Base-by-base conservation (phyloP, 768 basidiomycete species). In the Cystoderma amianthinum region DNA sequence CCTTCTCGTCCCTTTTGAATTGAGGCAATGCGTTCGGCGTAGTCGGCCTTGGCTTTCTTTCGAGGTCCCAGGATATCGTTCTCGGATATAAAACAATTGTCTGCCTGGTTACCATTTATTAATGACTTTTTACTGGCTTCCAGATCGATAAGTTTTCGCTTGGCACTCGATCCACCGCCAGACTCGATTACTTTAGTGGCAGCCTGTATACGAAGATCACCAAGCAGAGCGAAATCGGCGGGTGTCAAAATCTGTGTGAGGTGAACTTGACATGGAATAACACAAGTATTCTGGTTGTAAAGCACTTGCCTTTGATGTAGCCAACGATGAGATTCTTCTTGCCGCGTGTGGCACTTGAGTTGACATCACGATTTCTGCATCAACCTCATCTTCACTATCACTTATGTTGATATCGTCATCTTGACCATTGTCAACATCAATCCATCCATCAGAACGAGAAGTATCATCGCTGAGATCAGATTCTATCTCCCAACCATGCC, bases 1-100 rank as follows among this genome's bases (percentile, higher is more conserved):
- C 92, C 95, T 61, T 98, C 94, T 28, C 94, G 76, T 0, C 95
- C 95, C 57, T 91, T 89, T 55, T 85, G 80, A 47, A 97, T 86
- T 5, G 83, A 85, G 3, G 87, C 94, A 63, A 98, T 76, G 15
- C 95, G 84, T 54, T 94, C 94, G 41, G 88, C 89, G 58, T 98
- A 98, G 57, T 88, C 84, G 1, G 89, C 80, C 62, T 97, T 99
- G 23, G 74, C 71, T 68, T 93, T 95, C 67, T 97, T 97, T 41
- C 88, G 79, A 11, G 91, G 89, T 1, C 96, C 95, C 7, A 97
- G 70, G 47, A 99, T 97, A 52, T 94, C 92, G 46, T 74, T 76
- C 55, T 97, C 95, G 11, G 87, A 89, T 39, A 98, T 71, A 64
- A 94, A 90, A 12, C 65, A 55, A 32, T 77, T 72, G 18, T 74